Evolutionary conservation across 2,329 filamentous ascomycete species (phyloP).

Genomic region (Teratosphaeria nubilosa): DNA sequence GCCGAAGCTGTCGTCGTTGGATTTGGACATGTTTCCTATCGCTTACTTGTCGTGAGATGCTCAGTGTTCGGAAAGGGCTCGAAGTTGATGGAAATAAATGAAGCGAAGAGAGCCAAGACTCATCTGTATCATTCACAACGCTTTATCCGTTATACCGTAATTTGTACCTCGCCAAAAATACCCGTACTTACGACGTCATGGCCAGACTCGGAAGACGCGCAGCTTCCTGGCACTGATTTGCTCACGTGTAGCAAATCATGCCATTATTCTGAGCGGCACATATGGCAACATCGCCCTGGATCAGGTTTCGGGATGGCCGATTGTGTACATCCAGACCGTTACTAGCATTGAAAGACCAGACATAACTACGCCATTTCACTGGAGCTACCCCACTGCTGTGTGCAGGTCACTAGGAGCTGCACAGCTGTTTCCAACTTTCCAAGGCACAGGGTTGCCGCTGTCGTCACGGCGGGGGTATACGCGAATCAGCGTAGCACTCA

Average conservation of each 20-base stretch:
- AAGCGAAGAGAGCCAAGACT: background rate
- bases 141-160: background rate
- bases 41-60: background rate
- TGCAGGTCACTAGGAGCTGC: background rate
- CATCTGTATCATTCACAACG: background rate
- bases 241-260: background rate
- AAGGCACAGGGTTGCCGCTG: background rate
- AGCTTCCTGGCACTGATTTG: background rate
- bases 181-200: background rate
- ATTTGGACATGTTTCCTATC: constrained; percentile 6
- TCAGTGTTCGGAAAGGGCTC: background rate
- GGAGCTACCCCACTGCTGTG: background rate
- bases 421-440: background rate
- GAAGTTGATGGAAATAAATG: background rate
- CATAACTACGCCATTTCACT: background rate
- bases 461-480: background rate
- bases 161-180: background rate
- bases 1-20: constrained; percentile 5
- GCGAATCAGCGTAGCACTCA: background rate
- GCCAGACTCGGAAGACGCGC: background rate
- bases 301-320: background rate
- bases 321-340: background rate
- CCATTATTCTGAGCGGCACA: background rate
- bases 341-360: background rate
- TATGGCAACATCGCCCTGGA: background rate